Percentiles rank a stretch among this genome's conserved stretches.
Evolutionary conservation across 345 rosid genomes (phyloP).

Genomic region (Syzygium aromaticum): DNA sequence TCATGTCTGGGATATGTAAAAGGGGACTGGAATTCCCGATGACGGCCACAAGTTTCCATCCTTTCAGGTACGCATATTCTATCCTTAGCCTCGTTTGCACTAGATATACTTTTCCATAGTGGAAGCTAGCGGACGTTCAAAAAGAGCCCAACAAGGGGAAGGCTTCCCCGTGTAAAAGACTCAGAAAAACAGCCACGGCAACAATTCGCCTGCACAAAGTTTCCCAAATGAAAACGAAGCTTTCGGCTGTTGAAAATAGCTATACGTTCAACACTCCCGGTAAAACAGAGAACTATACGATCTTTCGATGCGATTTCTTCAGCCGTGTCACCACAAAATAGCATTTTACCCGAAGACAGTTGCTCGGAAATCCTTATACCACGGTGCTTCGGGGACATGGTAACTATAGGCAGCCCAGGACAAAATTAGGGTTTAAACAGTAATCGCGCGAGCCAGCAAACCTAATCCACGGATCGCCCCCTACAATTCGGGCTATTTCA

Average conservation of each 20-base stretch:
- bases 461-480: background rate
- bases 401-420: background rate
- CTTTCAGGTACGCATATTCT: background rate
- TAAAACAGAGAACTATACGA: background rate
- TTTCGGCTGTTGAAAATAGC: background rate
- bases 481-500: background rate
- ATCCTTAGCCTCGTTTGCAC: background rate
- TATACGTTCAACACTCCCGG: background rate
- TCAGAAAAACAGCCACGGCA: background rate
- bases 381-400: background rate
- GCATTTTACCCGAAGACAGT: background rate
- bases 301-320: background rate
- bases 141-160: background rate
- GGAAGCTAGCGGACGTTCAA: background rate
- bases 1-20: background rate
- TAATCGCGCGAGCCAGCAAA: background rate
- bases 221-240: background rate
- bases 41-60: background rate
- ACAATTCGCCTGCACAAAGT: background rate
- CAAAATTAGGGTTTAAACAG: background rate
- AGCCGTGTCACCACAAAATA: background rate
- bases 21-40: background rate
- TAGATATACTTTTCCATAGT: background rate
- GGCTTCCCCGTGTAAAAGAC: background rate
- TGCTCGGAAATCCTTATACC: background rate